Evolutionary conservation across 306 rosid species (phyloP), one percentile per base, ranked within the genome.

Genomic region (Pterocarpus santalinus): DNA sequence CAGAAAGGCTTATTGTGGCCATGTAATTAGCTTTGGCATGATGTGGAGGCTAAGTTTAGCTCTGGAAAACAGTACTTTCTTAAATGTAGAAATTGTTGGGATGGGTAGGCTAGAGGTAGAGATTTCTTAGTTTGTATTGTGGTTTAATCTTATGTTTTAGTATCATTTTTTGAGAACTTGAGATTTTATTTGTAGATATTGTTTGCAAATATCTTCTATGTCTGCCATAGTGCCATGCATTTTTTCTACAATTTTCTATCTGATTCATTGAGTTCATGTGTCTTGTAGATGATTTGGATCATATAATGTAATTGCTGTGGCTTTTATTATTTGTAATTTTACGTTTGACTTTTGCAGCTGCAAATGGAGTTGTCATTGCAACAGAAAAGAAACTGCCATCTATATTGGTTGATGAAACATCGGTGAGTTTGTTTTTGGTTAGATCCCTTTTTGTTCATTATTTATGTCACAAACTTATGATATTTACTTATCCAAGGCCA

Each of bases 361-460:
- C 97, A 28, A 93, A 96, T 86, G 98, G 98, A 51, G 99, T 96
- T 79, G 90, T 96, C 74, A 92, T 96, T 73, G 99, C 98, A 2
- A 93, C 98, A 0, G 99, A 96, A 89, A 96, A 96, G 94, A 93
- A 96, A 87, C 86, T 92, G 15, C 99, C 99, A 44, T 96, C 99
- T 36, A 92, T 93, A 70, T 84, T 96, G 93, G 98, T 93, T 47
- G 98, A 96, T 74, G 99, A 96, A 88, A 14, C 96, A 75, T 95
- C 97, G 2, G 98, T 95, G 77, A 81, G 98, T 80, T 51, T 70
- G 70, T 75, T 13, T 65, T 55, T 64, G 35, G 11, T 28, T 52
- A 28, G 65, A 49, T 46, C 52, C 15, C 56, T 46, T 39, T 36
- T 56, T 68, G 55, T 30, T 22, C 56, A 2, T 71, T 64, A 65